Base-by-base conservation (phyloP, 331 rosid species). In the Telfairia occidentalis region DNA sequence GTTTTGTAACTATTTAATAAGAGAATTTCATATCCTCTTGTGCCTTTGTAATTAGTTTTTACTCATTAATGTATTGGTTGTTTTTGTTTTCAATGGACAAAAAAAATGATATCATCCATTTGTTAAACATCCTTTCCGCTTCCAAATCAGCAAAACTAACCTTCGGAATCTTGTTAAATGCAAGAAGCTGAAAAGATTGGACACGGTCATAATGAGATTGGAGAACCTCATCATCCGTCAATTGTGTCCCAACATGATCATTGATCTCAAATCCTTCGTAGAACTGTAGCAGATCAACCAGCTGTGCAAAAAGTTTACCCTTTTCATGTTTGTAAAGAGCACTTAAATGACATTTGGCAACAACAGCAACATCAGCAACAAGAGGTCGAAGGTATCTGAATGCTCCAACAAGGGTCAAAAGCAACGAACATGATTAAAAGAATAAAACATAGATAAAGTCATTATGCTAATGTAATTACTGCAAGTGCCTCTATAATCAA, bases 241-340 rank as follows among this genome's bases (percentile, higher is more conserved):
- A 77, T 80, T 94, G 98, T 59, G 87, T 81, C 63, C 98, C 96
- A 59, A 84, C 89, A 81, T 91, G 96, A 85, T 94, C 98, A 5
- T 91, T 94, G 78, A 91, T 91, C 88, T 94, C 98, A 86, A 94
- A 94, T 74, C 91, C 89, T 84, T 94, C 97, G 72, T 94, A 94
- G 75, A 94, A 94, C 76, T 91, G 98, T 54, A 94, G 83, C 61
- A 94, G 86, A 81, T 94, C 96, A 8, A 94, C 98, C 84, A 94
- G 84, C 81, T 94, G 98, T 11, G 97, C 95, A 81, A 91, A 94
- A 53, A 94, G 96, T 76, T 94, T 94, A 58, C 98, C 98, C 84
- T 85, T 94, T 78, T 78, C 92, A 78, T 94, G 97, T 83, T 85
- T 86, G 82, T 94, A 94, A 79, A 94, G 97, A 26, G 87, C 85